Evolutionary conservation across 768 basidiomycete genomes (phyloP).

Genomic region (Tricholoma sp.): DNA sequence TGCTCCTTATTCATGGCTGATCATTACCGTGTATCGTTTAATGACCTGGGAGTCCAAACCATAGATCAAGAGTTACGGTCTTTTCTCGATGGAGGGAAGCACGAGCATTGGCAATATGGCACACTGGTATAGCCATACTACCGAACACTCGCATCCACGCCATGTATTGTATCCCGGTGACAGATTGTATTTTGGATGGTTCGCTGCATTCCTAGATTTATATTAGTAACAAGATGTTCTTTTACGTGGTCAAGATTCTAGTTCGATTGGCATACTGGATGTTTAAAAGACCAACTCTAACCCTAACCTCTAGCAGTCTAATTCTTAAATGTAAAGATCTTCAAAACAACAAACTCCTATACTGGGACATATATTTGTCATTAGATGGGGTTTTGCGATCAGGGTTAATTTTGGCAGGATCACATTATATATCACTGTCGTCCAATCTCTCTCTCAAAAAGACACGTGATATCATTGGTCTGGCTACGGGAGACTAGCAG

Average conservation of each 20-base stretch:
- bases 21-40: not conserved
- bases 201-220: not conserved
- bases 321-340: not conserved
- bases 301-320: too few relatives aligned
- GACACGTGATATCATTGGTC: too few relatives aligned
- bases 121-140: not conserved
- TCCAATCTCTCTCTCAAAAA: too few relatives aligned
- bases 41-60: not conserved
- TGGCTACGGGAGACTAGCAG: too few relatives aligned
- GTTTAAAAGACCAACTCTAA: too few relatives aligned
- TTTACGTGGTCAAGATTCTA: too few relatives aligned
- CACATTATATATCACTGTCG: too few relatives aligned
- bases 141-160: not conserved
- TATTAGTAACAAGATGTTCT: not conserved
- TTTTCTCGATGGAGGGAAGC: not conserved
- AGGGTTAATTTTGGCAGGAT: too few relatives aligned
- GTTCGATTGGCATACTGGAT: too few relatives aligned
- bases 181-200: not conserved
- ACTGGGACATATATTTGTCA: slow-evolving; percentile 22
- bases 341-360: not conserved
- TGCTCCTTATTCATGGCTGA: not conserved
- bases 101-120: not conserved
- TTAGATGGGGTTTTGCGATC: slow-evolving; percentile 9
- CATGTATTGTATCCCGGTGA: not conserved
- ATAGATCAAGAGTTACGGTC: not conserved